These are phyloP conservation scores for Cyclocybe aegerita DNA, from an alignment of 768 basidiomycete species.

Conservation along the genomic window DNA sequence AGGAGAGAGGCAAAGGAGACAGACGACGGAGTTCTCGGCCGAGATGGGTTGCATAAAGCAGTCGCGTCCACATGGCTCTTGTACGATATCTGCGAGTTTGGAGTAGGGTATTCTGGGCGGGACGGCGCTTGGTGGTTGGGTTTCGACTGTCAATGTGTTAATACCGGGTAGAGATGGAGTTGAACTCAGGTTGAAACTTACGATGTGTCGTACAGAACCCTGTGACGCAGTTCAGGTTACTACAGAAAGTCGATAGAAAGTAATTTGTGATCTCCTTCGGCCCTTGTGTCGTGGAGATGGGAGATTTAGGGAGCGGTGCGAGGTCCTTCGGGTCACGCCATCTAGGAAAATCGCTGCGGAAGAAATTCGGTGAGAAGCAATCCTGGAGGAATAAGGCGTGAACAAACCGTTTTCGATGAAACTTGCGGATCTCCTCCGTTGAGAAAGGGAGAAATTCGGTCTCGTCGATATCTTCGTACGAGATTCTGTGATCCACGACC, in stretches of 20 bases:
- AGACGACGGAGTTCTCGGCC: conserved; percentile 10
- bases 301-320: neutral
- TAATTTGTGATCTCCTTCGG: conserved; percentile 24
- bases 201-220: conserved; percentile 52
- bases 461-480: conserved; percentile 46
- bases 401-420: conserved; percentile 5
- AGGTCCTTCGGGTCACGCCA: conserved; percentile 19
- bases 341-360: conserved; percentile 28
- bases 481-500: conserved; percentile 32
- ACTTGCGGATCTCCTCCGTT: conserved; percentile 3
- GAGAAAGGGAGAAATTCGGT: conserved; percentile 41
- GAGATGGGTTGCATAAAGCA: conserved; percentile 29
- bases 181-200: conserved; percentile 21
- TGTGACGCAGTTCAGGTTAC: conserved; percentile 48
- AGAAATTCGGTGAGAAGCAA: neutral
- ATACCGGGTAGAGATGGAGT: neutral
- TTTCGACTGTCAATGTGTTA: conserved; percentile 18
- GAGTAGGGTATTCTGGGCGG: conserved; percentile 22
- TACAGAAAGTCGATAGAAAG: conserved; percentile 47
- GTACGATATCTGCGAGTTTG: conserved; percentile 12
- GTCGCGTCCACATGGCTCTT: conserved; percentile 27
- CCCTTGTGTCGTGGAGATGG: conserved; percentile 3
- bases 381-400: neutral
- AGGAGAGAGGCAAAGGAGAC: neutral
- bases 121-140: conserved; percentile 25